Evolutionary conservation across 495 filamentous ascomycete genomes (phyloP).

Genomic region (Glarea lozoyensis): DNA sequence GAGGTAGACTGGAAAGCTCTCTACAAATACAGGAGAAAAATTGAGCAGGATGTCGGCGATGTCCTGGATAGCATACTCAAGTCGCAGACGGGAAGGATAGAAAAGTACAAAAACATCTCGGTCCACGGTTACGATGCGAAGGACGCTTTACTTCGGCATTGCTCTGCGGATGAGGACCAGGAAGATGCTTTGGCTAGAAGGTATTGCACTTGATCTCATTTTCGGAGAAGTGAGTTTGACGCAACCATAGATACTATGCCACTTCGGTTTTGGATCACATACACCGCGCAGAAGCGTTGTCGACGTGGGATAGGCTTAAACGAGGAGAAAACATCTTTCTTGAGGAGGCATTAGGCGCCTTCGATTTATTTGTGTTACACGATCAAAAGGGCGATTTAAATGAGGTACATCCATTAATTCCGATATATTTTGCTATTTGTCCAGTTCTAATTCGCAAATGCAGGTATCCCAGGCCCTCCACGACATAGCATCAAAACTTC

Average conservation of each 20-base stretch:
- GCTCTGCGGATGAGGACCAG: constrained; percentile 41
- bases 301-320: constrained; percentile 57
- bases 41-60: constrained; percentile 43
- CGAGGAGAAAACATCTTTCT: constrained; percentile 46
- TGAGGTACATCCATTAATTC: constrained; percentile 42
- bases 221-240: not conserved
- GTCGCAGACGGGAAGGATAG: constrained; percentile 57
- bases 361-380: constrained; percentile 79
- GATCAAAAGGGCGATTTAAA: constrained; percentile 61
- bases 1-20: constrained; percentile 69
- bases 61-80: constrained; percentile 63
- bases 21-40: constrained; percentile 48
- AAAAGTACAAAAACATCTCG: constrained; percentile 59
- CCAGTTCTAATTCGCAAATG: constrained; percentile 25
- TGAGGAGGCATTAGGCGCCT: constrained; percentile 68
- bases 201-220: constrained; percentile 30
- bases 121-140: constrained; percentile 78
- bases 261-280: constrained; percentile 63
- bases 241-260: constrained; percentile 56
- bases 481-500: constrained; percentile 46
- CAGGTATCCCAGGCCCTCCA: constrained; percentile 55
- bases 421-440: not conserved
- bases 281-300: constrained; percentile 70
- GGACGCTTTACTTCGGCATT: constrained; percentile 66
- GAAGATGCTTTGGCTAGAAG: constrained; percentile 78